phyloP scores from a whole-genome alignment of 805 yeast species.

The Diddensiella santjacobensis region DNA sequence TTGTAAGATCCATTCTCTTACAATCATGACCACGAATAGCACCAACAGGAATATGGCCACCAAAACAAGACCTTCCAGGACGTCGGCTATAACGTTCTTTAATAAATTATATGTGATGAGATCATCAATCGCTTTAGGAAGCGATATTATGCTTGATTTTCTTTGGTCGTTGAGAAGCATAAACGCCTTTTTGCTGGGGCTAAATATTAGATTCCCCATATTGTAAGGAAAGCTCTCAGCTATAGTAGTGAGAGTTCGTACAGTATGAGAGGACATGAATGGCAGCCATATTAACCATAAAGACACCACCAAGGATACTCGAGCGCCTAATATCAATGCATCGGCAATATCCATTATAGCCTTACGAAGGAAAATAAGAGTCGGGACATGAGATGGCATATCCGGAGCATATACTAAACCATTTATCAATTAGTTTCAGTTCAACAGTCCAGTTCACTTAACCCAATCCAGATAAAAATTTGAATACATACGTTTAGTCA shows the following conservation, averaged over 20 bases:
- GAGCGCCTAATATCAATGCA: constrained; percentile 19
- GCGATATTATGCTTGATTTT: background rate
- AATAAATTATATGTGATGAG: background rate
- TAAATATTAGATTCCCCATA: background rate
- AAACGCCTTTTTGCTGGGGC: background rate
- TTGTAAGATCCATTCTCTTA: constrained; percentile 35
- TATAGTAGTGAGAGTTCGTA: constrained; percentile 20
- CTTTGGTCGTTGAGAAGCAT: background rate
- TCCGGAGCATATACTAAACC: constrained; percentile 48
- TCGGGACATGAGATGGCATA: constrained; percentile 65
- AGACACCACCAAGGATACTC: constrained; percentile 19
- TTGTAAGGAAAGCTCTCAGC: constrained; percentile 23
- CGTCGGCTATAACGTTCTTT: constrained; percentile 15
- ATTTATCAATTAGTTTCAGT: too few species aligned
- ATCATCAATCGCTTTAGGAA: background rate
- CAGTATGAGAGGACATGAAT: constrained; percentile 21
- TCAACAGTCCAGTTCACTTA: background rate
- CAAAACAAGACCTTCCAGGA: constrained; percentile 30
- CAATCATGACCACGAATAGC: constrained; percentile 38
- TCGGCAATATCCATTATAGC: constrained; percentile 26
- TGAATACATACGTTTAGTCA: constrained; percentile 42
- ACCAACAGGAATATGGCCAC: constrained; percentile 27
- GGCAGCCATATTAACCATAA: constrained; percentile 28
- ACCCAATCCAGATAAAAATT: background rate
- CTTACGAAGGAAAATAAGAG: constrained; percentile 43